These are phyloP conservation scores for Mycena polygramma DNA, from an alignment of 768 basidiomycete species.

Conservation along the genomic window DNA sequence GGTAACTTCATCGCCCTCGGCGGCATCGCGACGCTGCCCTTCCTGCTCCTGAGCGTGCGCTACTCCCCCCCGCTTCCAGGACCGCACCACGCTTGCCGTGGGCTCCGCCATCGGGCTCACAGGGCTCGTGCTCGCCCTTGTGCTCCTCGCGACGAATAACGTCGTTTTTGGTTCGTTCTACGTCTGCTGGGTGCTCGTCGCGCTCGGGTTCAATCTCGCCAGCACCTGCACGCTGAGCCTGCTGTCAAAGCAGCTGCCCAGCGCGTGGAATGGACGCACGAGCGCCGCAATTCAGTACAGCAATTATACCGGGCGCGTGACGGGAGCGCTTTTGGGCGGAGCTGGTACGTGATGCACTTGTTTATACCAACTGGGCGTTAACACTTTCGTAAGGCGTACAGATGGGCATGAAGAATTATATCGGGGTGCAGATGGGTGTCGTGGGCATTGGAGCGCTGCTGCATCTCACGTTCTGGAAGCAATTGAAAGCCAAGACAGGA, in stretches of 20 bases:
- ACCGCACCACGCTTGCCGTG: slow-evolving; percentile 68
- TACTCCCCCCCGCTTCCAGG: slow-evolving; percentile 70
- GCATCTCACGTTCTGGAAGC: slow-evolving; percentile 69
- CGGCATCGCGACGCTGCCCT: slow-evolving; percentile 72
- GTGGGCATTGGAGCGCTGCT: slow-evolving; percentile 70
- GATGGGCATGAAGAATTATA: slow-evolving; percentile 72
- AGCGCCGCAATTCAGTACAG: slow-evolving; percentile 76
- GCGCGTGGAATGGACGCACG: slow-evolving; percentile 69
- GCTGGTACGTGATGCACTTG: slow-evolving; percentile 56
- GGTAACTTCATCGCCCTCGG: slow-evolving; percentile 82
- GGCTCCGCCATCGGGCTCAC: slow-evolving; percentile 64
- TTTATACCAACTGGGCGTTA: background rate
- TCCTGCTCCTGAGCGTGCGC: slow-evolving; percentile 72
- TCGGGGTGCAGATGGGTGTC: slow-evolving; percentile 70
- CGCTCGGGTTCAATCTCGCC: slow-evolving; percentile 81
- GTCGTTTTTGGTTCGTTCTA: slow-evolving; percentile 63
- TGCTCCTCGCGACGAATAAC: slow-evolving; percentile 54
- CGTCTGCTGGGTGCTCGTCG: slow-evolving; percentile 69
- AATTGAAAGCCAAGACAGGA: slow-evolving; percentile 76
- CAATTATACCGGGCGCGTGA: slow-evolving; percentile 74
- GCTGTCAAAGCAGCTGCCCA: slow-evolving; percentile 77
- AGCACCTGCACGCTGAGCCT: slow-evolving; percentile 77
- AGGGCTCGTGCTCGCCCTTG: slow-evolving; percentile 66
- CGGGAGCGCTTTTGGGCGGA: slow-evolving; percentile 78
- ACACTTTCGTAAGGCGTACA: slow-evolving; percentile 40